Base-by-base conservation (phyloP, 768 basidiomycete genomes). In the Lentinus tigrinus region DNA sequence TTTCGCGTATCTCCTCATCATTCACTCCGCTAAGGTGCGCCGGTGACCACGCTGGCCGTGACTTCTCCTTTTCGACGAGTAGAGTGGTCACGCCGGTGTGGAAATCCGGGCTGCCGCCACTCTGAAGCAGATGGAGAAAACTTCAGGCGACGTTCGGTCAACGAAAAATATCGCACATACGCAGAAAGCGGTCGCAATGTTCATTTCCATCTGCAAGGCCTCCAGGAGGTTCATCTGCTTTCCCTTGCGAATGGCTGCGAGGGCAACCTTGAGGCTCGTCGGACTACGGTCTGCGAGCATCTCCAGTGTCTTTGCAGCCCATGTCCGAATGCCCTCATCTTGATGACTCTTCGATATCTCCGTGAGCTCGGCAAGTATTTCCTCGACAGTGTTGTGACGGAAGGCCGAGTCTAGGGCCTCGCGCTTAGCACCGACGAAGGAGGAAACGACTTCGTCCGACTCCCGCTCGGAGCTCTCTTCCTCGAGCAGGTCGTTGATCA, bases 261-360 rank as follows among this genome's bases (percentile, higher is more conserved):
- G 77, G n/a, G 95, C 84, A 36, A 98, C 89, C 70, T 91, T 92
- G 63, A 98, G 79, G 65, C 93, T 95, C 1, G 95, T 97, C 11
- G 96, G 96, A 73, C 94, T 95, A 40, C 93, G 84, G 63, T 81
- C 62, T 39, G 82, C 76, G 56, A 99, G 74, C 31, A 76, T 74
- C 14, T 77, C 74, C 56, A 91, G 72, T 3, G 94, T 93, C 56
- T 80, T 71, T 56, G 75, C 71, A 5, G 96, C 95, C 95, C 95
- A 98, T 40, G 73, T 68, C 49, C 77, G 78, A 50, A 94, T 77
- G 11, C 72, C 74, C 43, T 73, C 69, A 66, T 80, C 77, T 17
- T 75, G 64, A 53, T 76, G 71, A 17, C 66, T 66, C 6, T 63
- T 63, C 28, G 84, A 74, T 24, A 78, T 63, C 49, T 76, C 69